These are phyloP conservation scores for Cytospora paraplurivora DNA, from an alignment of 2,329 filamentous ascomycete species.

Conservation along the genomic window DNA sequence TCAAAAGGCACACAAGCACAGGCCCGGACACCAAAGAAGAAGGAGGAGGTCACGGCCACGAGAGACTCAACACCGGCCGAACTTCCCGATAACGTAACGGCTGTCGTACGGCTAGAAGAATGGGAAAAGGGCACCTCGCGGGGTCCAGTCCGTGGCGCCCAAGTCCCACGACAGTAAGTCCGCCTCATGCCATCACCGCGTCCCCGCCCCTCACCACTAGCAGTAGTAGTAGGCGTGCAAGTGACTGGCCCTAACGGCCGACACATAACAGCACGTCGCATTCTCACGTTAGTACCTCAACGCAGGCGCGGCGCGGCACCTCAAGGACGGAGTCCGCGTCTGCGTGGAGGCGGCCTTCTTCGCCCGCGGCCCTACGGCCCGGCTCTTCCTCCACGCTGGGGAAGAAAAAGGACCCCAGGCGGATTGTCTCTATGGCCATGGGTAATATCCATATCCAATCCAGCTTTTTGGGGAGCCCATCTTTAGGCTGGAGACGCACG, in stretches of 20 bases:
- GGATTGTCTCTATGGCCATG: not conserved
- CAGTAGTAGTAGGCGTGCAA: too few species aligned
- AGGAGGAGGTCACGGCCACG: not conserved
- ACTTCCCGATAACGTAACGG: not conserved
- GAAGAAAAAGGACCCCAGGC: not conserved
- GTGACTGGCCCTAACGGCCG: not conserved
- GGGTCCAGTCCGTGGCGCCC: not conserved
- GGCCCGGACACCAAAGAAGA: not conserved
- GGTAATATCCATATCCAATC: not conserved
- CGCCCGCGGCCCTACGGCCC: not conserved
- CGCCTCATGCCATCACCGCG: not conserved
- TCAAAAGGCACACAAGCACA: not conserved
- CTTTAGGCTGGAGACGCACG: not conserved
- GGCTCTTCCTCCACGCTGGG: not conserved
- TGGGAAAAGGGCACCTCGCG: not conserved
- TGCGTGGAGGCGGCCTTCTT: not conserved
- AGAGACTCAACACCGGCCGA: not conserved
- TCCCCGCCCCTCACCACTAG: too few species aligned
- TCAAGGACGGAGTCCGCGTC: not conserved
- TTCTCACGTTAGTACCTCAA: not conserved
- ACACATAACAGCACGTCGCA: not conserved
- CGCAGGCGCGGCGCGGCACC: not conserved
- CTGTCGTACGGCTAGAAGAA: not conserved
- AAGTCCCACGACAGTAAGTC: not conserved
- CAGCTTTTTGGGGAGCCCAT: not conserved